Evolutionary conservation across 176 grass and related monocot genomes (phyloP), one percentile per base, ranked within the genome.

Genomic region (bread wheat (Triticum aestivum)): DNA sequence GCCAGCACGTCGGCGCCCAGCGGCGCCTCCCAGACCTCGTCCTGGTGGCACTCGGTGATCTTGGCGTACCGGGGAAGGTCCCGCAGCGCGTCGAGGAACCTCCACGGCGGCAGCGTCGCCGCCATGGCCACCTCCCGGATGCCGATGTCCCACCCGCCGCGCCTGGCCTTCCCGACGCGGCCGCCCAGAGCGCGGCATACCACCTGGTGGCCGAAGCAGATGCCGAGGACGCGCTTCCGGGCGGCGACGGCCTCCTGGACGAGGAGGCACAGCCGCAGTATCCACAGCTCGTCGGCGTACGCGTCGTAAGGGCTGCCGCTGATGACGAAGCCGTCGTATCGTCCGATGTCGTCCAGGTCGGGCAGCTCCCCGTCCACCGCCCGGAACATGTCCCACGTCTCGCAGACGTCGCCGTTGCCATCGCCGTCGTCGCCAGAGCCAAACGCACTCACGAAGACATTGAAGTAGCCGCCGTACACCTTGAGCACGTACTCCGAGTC

Each of bases 131-230:
- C 90, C 89, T 92, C 90, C 75, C 79, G 89, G 65, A 98, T 77
- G 41, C 93, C 94, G 8, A 96, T 69, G 79, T 96, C 96, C 96
- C 96, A 96, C 2, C 96, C 96, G 32, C 8, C 96, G 8, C 6
- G 14, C 42, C 41, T 70, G 5, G 93, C 88, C 86, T 73, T 89
- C 51, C 72, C 87, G 2, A 92, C 90, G 15, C 64, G 91, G 3
- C 96, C 96, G 1, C 96, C 96, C 9, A 98, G 32, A 6, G 96
- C 92, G 33, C 90, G 93, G 89, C 93, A 98, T 71, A 96, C 69
- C 24, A 98, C 85, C 93, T 98, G 96, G 88, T 95, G 96, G 47
- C 96, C 96, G 79, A 98, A 98, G 90, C 96, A 95, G 84, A 98
- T 87, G 65, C 96, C 93, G 69, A 98, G 90, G 29, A 98, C 84